Evolutionary conservation across 2,329 filamentous ascomycete genomes (phyloP), one percentile per base, ranked within the genome.

Genomic region (Amauroascus verrucosus): DNA sequence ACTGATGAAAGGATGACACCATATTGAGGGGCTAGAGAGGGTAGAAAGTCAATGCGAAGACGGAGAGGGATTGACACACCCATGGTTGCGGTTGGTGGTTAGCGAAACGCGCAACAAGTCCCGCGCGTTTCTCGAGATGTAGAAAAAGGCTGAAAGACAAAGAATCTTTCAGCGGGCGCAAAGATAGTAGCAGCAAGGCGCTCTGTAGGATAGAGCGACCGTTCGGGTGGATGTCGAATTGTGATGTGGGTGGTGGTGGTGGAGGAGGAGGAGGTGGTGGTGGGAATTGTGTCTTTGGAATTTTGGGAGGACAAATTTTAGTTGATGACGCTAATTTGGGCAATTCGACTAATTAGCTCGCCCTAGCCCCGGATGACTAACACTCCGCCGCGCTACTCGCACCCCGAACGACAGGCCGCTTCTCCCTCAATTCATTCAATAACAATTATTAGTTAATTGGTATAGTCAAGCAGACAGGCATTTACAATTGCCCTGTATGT

Each of bases 1-100:
- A 18, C 44, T n/a, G 2, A 22, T 20, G 8, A 6, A 33, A 16
- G 7, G 5, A 26, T 1, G 7, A 28, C 16, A 18, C 26, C 28
- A 22, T 38, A 50, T 20, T 22, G 43, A 16, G n/a, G 20, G 28
- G 35, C 24, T 8, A 22, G 35, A 22, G 40, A 35, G 47, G 24
- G 3, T 24, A n/a, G 32, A 45, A 14, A 7, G 7, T 51, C 30
- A 43, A 53, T 47, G 51, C 37, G 26, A 54, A 60, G 57, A 57
- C n/a, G n/a, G 20, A 2, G 18, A 24, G 18, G 24, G 14, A 7
- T 41, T n/a, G 51, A 56, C 72, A 59, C 64, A 76, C 74, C 74
- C 74, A 83, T 83, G 78, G 80, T 83, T 81, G 79, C 76, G 74
- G 72, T 68, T 65, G 60, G 60, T 63, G 58, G 59, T 32, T 20